Evolutionary conservation across 1,139 yeast species (phyloP).

Genomic region (Blastobotrys persicus): DNA sequence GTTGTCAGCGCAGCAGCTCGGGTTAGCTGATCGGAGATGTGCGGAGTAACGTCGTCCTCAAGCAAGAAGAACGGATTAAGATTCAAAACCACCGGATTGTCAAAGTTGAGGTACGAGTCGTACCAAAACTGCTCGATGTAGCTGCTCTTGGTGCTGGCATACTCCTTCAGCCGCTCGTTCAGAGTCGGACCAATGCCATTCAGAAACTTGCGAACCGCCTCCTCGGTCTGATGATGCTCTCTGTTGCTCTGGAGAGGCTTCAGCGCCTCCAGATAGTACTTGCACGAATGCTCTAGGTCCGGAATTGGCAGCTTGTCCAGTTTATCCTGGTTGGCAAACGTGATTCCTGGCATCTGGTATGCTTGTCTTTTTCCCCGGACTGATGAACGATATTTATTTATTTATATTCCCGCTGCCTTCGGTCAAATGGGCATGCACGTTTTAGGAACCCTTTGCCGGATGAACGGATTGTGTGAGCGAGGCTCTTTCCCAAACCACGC

Average conservation of each 20-base stretch:
- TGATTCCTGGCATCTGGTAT: conserved; percentile 28
- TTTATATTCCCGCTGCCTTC: background rate
- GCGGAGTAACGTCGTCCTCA: conserved; percentile 89
- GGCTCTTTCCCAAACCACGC: background rate
- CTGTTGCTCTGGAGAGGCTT: conserved; percentile 73
- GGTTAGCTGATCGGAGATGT: conserved; percentile 64
- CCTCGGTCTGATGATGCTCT: conserved; percentile 61
- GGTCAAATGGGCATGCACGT: conserved; percentile 4
- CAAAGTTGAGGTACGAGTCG: conserved; percentile 81
- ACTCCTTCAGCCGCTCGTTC: conserved; percentile 61
- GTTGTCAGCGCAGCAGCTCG: conserved; percentile 80
- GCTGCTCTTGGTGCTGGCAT: conserved; percentile 63
- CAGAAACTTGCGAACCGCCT: conserved; percentile 60
- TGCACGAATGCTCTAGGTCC: conserved; percentile 60
- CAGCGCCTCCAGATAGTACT: conserved; percentile 59
- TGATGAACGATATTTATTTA: conserved; percentile 7
- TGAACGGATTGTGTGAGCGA: conserved; percentile 3
- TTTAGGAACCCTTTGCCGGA: conserved; percentile 7
- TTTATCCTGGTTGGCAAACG: conserved; percentile 57
- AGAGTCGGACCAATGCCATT: conserved; percentile 58
- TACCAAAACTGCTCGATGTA: conserved; percentile 94
- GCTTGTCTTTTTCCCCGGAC: background rate
- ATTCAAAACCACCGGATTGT: conserved; percentile 80
- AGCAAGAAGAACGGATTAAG: conserved; percentile 82
- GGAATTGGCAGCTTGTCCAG: conserved; percentile 77